Evolutionary conservation across 768 basidiomycete species (phyloP).

Genomic region (Leccinum rimulosum): DNA sequence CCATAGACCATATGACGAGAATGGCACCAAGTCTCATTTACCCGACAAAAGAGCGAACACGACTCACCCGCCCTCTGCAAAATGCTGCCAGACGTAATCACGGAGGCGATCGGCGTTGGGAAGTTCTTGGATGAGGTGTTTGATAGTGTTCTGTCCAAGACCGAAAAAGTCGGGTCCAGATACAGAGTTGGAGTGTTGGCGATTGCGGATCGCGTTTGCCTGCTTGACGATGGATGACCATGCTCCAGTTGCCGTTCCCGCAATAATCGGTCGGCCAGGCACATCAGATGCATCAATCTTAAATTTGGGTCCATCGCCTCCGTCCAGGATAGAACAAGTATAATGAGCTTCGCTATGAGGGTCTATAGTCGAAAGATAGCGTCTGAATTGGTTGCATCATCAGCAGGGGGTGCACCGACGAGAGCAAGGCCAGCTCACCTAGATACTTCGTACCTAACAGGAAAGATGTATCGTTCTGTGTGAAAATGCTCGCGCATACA

Average conservation of each 20-base stretch:
- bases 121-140: constrained; percentile 85
- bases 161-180: constrained; percentile 90
- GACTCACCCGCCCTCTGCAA: constrained; percentile 82
- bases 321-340: constrained; percentile 80
- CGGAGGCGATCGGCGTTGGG: constrained; percentile 66
- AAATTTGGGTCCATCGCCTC: constrained; percentile 84
- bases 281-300: constrained; percentile 76
- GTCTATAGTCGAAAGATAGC: constrained; percentile 76
- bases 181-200: constrained; percentile 83
- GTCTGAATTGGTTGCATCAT: constrained; percentile 39
- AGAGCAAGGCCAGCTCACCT: constrained; percentile 44
- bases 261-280: constrained; percentile 69
- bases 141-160: constrained; percentile 83
- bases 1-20: constrained; percentile 9
- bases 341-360: constrained; percentile 68
- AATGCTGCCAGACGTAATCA: constrained; percentile 87
- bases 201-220: constrained; percentile 76
- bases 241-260: constrained; percentile 85
- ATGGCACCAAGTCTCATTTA: constrained; percentile 10
- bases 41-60: constrained; percentile 9
- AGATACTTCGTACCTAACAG: constrained; percentile 81
- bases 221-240: constrained; percentile 84
- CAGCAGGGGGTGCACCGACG: neutral
- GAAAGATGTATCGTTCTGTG: constrained; percentile 86
- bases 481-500: constrained; percentile 85